A percentile compares a stretch with the other conserved stretches of the same genome.
phyloP scores from a whole-genome alignment of 352 stramenopile genomes.

The Vaucheria bursata region DNA sequence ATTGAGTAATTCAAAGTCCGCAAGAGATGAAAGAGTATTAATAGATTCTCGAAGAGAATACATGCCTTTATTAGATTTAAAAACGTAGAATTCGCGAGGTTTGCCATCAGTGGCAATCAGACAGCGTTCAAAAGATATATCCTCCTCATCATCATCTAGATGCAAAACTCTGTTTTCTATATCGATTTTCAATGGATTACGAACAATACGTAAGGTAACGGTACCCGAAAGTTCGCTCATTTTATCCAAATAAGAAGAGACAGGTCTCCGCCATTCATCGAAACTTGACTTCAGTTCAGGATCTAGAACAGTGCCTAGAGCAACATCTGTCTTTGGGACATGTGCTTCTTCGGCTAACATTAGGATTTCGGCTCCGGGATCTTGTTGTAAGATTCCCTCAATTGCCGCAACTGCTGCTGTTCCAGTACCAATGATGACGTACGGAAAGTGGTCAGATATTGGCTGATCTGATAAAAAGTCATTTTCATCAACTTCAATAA shows the following conservation, averaged over 20 bases:
- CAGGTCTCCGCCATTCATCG: slow-evolving; percentile 76
- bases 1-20: not conserved
- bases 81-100: slow-evolving; percentile 72
- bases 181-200: slow-evolving; percentile 60
- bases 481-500: too few species aligned
- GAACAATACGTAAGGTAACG: slow-evolving; percentile 59
- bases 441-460: too few species aligned
- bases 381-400: slow-evolving; percentile 10
- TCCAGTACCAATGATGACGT: slow-evolving; percentile 14
- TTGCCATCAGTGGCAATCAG: slow-evolving; percentile 69
- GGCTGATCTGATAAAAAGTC: too few species aligned
- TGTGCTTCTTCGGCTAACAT: slow-evolving; percentile 13
- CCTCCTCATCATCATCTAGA: slow-evolving; percentile 64
- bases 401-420: slow-evolving; percentile 12
- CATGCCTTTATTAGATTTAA: slow-evolving; percentile 66
- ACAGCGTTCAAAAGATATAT: slow-evolving; percentile 68
- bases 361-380: slow-evolving; percentile 10
- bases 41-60: slow-evolving; percentile 71
- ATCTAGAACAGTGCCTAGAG: not conserved
- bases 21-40: slow-evolving; percentile 64
- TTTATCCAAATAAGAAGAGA: slow-evolving; percentile 65
- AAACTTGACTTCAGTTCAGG: slow-evolving; percentile 52
- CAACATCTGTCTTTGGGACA: slow-evolving; percentile 2
- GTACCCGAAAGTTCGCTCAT: slow-evolving; percentile 51
- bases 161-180: slow-evolving; percentile 69